Conservation (phyloP, 108 stramenopile species). For the Conticribra guillardii region DNA sequence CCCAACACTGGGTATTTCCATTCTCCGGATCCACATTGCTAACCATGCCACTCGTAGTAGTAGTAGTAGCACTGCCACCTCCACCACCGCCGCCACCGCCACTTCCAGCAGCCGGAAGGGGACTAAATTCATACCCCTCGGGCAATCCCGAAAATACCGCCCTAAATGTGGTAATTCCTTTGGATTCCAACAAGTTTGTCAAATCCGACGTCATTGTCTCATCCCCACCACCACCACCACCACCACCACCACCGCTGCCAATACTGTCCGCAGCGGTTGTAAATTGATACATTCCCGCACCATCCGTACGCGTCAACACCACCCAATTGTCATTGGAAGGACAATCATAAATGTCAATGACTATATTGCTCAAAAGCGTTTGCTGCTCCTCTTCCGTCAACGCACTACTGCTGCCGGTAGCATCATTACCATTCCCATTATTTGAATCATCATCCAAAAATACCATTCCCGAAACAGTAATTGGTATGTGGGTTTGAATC, state of each 20-base stretch:
- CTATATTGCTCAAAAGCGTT: slow-evolving; percentile 20
- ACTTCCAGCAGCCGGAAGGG: slow-evolving; percentile 12
- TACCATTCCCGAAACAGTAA: slow-evolving; percentile 15
- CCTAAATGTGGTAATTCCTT: background rate
- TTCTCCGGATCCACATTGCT: slow-evolving; percentile 22
- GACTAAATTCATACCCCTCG: slow-evolving; percentile 4
- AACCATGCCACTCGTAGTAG: background rate
- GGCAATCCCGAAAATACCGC: background rate
- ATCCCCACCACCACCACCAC: too few relatives aligned
- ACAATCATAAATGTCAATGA: slow-evolving; percentile 47
- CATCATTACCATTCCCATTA: background rate
- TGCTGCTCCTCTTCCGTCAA: background rate
- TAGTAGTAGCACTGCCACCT: slow-evolving; percentile 10
- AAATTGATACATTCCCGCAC: background rate
- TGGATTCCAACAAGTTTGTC: background rate
- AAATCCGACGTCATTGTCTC: background rate
- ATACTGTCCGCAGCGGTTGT: background rate
- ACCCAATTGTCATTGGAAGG: background rate
- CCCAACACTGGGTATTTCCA: slow-evolving; percentile 30
- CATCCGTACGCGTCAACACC: background rate
- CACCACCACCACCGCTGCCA: too few relatives aligned
- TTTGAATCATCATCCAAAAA: slow-evolving; percentile 7
- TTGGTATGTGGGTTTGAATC: background rate
- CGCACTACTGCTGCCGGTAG: background rate
- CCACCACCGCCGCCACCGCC: too few relatives aligned